phyloP scores from a whole-genome alignment of 2,329 filamentous ascomycete genomes.

The Ilyonectria robusta region DNA sequence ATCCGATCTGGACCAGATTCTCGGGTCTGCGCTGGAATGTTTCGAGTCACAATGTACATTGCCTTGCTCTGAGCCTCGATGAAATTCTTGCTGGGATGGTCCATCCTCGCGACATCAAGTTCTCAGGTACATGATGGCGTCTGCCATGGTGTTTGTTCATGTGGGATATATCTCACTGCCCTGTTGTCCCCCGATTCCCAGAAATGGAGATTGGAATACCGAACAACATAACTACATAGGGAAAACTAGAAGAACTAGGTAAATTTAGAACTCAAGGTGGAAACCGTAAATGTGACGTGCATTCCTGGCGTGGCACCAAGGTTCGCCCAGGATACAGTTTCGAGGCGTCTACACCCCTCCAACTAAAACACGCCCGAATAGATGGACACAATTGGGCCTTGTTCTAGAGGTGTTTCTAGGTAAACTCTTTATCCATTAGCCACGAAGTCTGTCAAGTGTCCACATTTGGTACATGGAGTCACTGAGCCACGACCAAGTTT shows the following conservation, averaged over 20 bases:
- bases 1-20: conserved; percentile 5
- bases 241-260: background rate
- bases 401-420: background rate
- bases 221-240: background rate
- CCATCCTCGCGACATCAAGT: too few relatives aligned
- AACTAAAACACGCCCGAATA: background rate
- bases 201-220: background rate
- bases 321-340: background rate
- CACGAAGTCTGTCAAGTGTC: too few relatives aligned
- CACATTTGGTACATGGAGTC: too few relatives aligned
- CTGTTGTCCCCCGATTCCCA: background rate
- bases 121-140: too few relatives aligned
- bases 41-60: conserved; percentile 20
- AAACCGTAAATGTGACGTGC: background rate
- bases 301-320: background rate
- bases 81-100: background rate
- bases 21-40: conserved; percentile 22
- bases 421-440: background rate
- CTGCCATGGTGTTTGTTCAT: too few relatives aligned
- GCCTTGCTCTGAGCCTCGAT: background rate
- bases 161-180: too few relatives aligned
- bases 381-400: background rate
- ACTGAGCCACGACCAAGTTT: too few relatives aligned
- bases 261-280: background rate
- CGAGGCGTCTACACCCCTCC: background rate